Base-by-base conservation (phyloP, 176 grass and related monocot species). In the Oryza australiensis region DNA sequence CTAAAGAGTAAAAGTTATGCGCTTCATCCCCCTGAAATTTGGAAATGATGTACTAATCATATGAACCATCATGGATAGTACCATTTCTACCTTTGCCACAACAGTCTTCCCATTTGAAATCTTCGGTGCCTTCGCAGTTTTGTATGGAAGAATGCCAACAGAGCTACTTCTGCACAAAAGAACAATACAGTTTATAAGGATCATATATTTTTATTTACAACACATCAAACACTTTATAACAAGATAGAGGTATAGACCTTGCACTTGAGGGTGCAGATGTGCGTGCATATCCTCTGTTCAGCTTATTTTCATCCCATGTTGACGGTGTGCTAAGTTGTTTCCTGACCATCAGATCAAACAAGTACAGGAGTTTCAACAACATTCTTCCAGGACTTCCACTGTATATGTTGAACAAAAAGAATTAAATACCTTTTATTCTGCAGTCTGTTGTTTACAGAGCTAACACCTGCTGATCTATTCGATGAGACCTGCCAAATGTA, bases 391-490 rank as follows among this genome's bases (percentile, higher is more conserved):
- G 5, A 77, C 9, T 13, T 72, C 3, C 43, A 77, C 12, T 48
- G 9, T 51, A 46, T 42, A 76, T 59, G 26, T 37, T 27, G 40
- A 65, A 60, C 11, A 72, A 72, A 63, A 59, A 66, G 5, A 65
- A 64, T 0, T 85, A 64, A 66, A 66, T 29, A 89, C 88, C 88
- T 89, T 89, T 86, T 89, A 76, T 89, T 82, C 34, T 86, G 78
- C 1, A 27, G 35, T 65, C 27, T 45, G 16, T 82, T 86, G 59
- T 48, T 67, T 82, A 71, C 0, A 6, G 45, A 73, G 27, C 59
- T 73, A 43, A 43, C 66, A 24, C 26, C 59, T 46, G 66, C 6
- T 8, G 72, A 9, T 78, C 27, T 66, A 86, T 77, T 89, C 4
- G 4, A 77, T 57, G 66, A 18, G 62, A 82, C 78, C 88, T 89